Conservation (phyloP, 176 grass and related monocot species). For the Musa itinerans region DNA sequence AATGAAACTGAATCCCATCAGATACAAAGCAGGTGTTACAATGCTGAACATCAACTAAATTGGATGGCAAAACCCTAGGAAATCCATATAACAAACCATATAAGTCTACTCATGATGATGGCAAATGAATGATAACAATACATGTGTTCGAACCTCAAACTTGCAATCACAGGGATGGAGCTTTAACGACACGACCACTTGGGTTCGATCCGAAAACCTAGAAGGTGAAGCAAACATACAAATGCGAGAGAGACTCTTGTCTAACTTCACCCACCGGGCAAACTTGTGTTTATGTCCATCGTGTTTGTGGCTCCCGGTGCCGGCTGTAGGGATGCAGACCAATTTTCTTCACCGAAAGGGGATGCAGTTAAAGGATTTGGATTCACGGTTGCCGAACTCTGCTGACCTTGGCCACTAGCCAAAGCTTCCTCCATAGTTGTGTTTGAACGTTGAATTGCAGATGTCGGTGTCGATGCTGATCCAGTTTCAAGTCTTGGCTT, state of each 20-base stretch:
- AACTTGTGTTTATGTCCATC: slow-evolving; percentile 29
- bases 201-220: too few relatives aligned
- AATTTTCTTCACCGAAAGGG: slow-evolving; percentile 61
- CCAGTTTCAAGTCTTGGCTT: slow-evolving; percentile 48
- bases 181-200: too few relatives aligned
- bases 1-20: too few relatives aligned
- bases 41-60: too few relatives aligned
- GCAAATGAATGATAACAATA: too few relatives aligned
- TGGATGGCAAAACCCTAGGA: too few relatives aligned
- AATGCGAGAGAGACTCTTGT: background rate
- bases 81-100: too few relatives aligned
- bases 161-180: too few relatives aligned
- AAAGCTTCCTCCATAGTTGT: slow-evolving; percentile 47
- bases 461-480: slow-evolving; percentile 16
- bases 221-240: too few relatives aligned
- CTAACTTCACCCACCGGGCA: slow-evolving; percentile 26
- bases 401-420: slow-evolving; percentile 27
- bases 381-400: background rate
- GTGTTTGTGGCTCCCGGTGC: background rate
- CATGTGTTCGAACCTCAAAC: too few relatives aligned
- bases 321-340: slow-evolving; percentile 27
- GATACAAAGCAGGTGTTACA: too few relatives aligned
- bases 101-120: too few relatives aligned
- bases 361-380: slow-evolving; percentile 12
- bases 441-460: slow-evolving; percentile 43